A percentile compares a stretch with the other conserved stretches of the same genome.
These are phyloP conservation scores for Mycena filopes DNA, from an alignment of 768 basidiomycete genomes.

Conservation along the genomic window DNA sequence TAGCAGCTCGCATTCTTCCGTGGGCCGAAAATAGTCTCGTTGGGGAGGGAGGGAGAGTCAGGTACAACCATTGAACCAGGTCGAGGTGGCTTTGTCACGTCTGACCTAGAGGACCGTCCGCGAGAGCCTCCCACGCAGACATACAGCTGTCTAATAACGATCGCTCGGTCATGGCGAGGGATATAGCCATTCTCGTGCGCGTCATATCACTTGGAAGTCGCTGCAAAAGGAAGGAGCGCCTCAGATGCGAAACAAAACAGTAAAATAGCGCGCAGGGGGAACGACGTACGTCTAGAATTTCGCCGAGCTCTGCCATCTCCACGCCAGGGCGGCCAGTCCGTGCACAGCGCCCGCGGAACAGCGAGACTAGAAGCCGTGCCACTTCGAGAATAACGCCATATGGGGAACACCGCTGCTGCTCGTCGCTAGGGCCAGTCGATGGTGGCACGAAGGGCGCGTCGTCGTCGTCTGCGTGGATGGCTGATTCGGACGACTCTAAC, in stretches of 20 bases:
- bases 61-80: neutral
- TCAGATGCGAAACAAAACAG: slow-evolving; percentile 11
- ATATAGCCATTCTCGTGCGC: slow-evolving; percentile 57
- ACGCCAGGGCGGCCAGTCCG: slow-evolving; percentile 42
- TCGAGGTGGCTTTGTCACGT: slow-evolving; percentile 5
- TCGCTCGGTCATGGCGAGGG: slow-evolving; percentile 58
- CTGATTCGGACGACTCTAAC: slow-evolving; percentile 19
- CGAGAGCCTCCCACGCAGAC: slow-evolving; percentile 51
- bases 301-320: slow-evolving; percentile 43
- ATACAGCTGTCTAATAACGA: slow-evolving; percentile 66
- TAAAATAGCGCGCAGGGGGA: slow-evolving; percentile 21
- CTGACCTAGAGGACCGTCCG: neutral
- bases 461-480: slow-evolving; percentile 1
- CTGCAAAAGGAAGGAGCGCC: slow-evolving; percentile 41
- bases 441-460: slow-evolving; percentile 21
- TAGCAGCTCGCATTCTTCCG: neutral
- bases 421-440: slow-evolving; percentile 29
- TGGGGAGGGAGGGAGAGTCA: slow-evolving; percentile 10
- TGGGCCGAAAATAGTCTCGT: neutral
- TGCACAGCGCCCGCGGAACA: slow-evolving; percentile 46
- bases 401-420: slow-evolving; percentile 8
- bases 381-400: slow-evolving; percentile 29
- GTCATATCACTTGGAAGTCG: slow-evolving; percentile 45
- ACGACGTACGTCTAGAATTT: slow-evolving; percentile 48
- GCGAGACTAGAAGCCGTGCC: slow-evolving; percentile 24